Percentiles rank a stretch among this genome's conserved stretches.
These are phyloP conservation scores for Candida boleticola DNA, from an alignment of 805 yeast genomes.

Conservation along the genomic window DNA sequence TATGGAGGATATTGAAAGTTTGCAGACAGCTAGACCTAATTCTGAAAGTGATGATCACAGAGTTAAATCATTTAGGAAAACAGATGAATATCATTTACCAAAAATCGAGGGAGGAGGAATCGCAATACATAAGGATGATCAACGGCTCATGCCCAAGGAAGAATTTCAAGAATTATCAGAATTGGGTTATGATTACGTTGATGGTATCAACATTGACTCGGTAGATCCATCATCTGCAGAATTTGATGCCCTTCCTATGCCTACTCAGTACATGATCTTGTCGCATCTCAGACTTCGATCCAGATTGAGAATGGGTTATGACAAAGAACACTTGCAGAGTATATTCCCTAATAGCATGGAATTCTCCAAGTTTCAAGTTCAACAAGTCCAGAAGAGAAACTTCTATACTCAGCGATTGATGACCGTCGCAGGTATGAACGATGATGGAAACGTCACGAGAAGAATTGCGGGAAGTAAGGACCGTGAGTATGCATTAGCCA, in stretches of 20 bases:
- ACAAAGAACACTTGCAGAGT: slow-evolving; percentile 80
- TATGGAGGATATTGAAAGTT: slow-evolving; percentile 16
- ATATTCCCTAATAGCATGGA: slow-evolving; percentile 85
- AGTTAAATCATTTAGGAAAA: slow-evolving; percentile 38
- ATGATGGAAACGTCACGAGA: slow-evolving; percentile 44
- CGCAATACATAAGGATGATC: slow-evolving; percentile 54
- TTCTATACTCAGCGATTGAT: slow-evolving; percentile 84
- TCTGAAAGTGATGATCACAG: slow-evolving; percentile 1
- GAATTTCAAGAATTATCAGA: slow-evolving; percentile 63
- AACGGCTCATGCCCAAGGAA: slow-evolving; percentile 69
- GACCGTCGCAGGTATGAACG: slow-evolving; percentile 79
- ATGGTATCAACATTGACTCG: slow-evolving; percentile 64
- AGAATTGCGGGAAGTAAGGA: slow-evolving; percentile 85
- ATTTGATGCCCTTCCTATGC: slow-evolving; percentile 71
- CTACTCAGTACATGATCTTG: slow-evolving; percentile 84
- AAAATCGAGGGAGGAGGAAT: slow-evolving; percentile 49
- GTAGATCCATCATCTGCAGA: slow-evolving; percentile 84
- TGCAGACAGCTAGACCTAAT: neutral
- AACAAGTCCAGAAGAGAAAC: slow-evolving; percentile 89
- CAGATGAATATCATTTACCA: slow-evolving; percentile 89
- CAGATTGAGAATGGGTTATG: slow-evolving; percentile 90
- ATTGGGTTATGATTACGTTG: slow-evolving; percentile 53
- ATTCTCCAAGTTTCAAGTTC: slow-evolving; percentile 88
- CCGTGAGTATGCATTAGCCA: slow-evolving; percentile 68
- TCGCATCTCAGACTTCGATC: slow-evolving; percentile 82